Evolutionary conservation across 129 eudicot genomes (phyloP), one percentile per base, ranked within the genome.

Genomic region (Flaveria bidentis): DNA sequence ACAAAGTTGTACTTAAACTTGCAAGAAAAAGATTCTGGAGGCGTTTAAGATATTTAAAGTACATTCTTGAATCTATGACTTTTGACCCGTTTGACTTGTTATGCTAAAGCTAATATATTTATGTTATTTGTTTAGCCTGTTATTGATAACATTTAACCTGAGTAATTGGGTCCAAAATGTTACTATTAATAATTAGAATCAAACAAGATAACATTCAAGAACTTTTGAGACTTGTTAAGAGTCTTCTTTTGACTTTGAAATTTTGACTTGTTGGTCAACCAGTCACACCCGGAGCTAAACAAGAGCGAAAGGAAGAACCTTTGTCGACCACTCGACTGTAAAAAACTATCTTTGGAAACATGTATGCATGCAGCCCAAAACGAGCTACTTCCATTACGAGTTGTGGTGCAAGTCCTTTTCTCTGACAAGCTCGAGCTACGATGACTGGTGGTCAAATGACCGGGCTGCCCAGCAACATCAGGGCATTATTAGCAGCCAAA

Each of bases 291-390:
- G 2, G 85, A 82, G n/a, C 89, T 90, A 28, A 85, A 55, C 84
- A 93, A 93, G 83, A 85, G 88, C 20, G 97, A 88, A 79, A 80
- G 98, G 79, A 93, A 93, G 74, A 84, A 89, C 17, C 81, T 93
- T 17, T 93, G 98, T 76, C 81, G 92, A 83, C 67, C 82, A 47
- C 83, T 93, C 1, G 88, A 93, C 85, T 90, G 97, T 90, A 93
- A 88, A 69, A 93, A 85, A 73, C 75, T 93, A 33, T 93, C 98
- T 0, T 53, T 87, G 72, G 97, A 93, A 73, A 86, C 85, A 5
- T 90, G 93, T 71, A 85, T 89, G 85, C 91, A 93, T 18, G 98
- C 98, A 53, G 98, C 97, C 14, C 97, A 90, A 71, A 93, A 93
- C 69, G 98, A 93, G 86, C 22, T 80, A 45, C 88, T 93, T 42